Percentiles rank a stretch among this genome's conserved stretches.
phyloP scores from a whole-genome alignment of 139 green algal genomes.

The Tetradesmus lagerheimii region DNA sequence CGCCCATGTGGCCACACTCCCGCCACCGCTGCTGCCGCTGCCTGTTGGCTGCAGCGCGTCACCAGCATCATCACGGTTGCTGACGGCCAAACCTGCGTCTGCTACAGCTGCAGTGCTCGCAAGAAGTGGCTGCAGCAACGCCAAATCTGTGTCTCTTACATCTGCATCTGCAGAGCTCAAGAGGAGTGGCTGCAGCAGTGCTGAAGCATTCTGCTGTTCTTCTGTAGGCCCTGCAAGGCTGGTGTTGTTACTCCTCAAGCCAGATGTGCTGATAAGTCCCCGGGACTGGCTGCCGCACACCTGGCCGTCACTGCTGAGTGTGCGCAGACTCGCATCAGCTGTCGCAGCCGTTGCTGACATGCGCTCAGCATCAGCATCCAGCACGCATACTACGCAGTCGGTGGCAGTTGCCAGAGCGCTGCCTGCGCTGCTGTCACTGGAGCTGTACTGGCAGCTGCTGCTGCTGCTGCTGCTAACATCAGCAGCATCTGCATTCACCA shows the following conservation, averaged over 20 bases:
- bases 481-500: not conserved
- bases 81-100: no score
- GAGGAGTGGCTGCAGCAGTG: not conserved
- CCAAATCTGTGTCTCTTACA: no score
- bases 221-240: not conserved
- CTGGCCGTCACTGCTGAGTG: not conserved
- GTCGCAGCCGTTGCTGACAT: no score
- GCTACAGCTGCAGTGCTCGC: not conserved
- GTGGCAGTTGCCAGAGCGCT: not conserved
- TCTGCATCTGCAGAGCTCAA: not conserved
- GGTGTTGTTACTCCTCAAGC: not conserved
- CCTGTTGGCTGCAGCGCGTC: not conserved
- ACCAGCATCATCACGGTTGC: not conserved
- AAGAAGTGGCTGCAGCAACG: not conserved
- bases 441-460: not conserved
- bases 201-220: not conserved
- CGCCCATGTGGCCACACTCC: not conserved
- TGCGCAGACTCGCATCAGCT: not conserved
- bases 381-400: not conserved
- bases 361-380: not conserved
- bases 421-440: not conserved
- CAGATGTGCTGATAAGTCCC: not conserved
- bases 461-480: not conserved
- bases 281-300: not conserved
- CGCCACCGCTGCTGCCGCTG: not conserved